Evolutionary conservation across 2,329 filamentous ascomycete species (phyloP).

Genomic region (Ophiostoma pallidulum): DNA sequence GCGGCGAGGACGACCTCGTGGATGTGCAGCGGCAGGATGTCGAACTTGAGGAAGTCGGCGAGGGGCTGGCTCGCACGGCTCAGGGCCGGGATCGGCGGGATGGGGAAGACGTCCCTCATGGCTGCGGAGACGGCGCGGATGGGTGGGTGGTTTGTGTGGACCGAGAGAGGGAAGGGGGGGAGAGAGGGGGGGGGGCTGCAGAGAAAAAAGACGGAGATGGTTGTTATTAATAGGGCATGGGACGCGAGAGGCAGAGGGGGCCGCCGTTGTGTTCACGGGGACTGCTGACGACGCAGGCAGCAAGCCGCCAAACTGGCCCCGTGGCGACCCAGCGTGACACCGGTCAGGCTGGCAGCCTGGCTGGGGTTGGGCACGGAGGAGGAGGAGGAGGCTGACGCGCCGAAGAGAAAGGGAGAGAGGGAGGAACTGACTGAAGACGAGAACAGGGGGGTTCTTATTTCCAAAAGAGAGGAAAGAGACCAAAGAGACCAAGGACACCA

Average conservation of each 20-base stretch:
- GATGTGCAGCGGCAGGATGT: conserved; percentile 63
- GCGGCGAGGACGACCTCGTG: conserved; percentile 65
- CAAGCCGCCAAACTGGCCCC: too few relatives aligned
- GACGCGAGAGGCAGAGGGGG: too few relatives aligned
- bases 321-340: not conserved
- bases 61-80: conserved; percentile 50
- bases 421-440: not conserved
- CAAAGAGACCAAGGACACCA: not conserved
- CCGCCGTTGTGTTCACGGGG: too few relatives aligned
- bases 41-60: conserved; percentile 51
- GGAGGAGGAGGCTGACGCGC: not conserved
- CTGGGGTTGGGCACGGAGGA: not conserved
- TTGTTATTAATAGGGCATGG: not conserved
- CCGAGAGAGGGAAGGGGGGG: not conserved
- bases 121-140: conserved; percentile 19
- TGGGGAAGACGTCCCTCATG: conserved; percentile 67
- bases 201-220: not conserved
- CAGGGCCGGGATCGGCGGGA: conserved; percentile 50
- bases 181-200: not conserved
- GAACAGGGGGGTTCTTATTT: not conserved
- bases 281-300: too few relatives aligned
- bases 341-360: too few relatives aligned
- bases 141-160: too few relatives aligned
- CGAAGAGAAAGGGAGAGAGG: not conserved
- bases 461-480: not conserved